phyloP scores from a whole-genome alignment of 78 protist genomes.

The Tieghemostelium lacteum region DNA sequence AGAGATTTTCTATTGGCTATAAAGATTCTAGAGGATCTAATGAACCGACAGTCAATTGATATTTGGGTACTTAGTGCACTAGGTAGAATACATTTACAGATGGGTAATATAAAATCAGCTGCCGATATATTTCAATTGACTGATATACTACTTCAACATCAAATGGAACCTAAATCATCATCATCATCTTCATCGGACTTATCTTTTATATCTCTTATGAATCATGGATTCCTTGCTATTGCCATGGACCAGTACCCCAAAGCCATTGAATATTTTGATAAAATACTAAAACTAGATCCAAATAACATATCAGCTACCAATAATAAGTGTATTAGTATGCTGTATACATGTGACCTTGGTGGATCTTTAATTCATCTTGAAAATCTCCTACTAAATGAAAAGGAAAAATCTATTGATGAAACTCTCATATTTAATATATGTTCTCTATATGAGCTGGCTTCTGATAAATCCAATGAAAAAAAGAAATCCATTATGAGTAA shows the following conservation, averaged over 20 bases:
- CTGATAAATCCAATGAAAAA: slow-evolving; percentile 53
- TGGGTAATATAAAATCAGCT: slow-evolving; percentile 48
- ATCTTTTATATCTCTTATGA: slow-evolving; percentile 34
- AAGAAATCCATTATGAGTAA: slow-evolving; percentile 65
- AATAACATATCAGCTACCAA: slow-evolving; percentile 37
- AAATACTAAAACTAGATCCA: slow-evolving; percentile 26
- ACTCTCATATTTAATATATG: slow-evolving; percentile 61
- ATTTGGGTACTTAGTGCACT: slow-evolving; percentile 31
- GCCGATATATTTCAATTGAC: slow-evolving; percentile 12
- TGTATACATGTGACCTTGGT: slow-evolving; percentile 64
- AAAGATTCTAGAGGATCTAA: slow-evolving; percentile 68
- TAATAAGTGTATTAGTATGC: slow-evolving; percentile 71
- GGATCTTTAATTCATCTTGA: slow-evolving; percentile 40
- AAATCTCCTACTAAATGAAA: slow-evolving; percentile 12
- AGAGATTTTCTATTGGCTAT: slow-evolving; percentile 64
- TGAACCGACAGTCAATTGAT: slow-evolving; percentile 31
- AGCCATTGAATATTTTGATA: slow-evolving; percentile 63
- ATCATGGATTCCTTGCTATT: slow-evolving; percentile 40
- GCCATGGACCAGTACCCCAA: slow-evolving; percentile 50
- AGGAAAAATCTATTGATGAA: slow-evolving; percentile 54
- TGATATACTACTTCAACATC: slow-evolving; percentile 25
- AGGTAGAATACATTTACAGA: slow-evolving; percentile 66
- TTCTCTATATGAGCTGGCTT: slow-evolving; percentile 57
- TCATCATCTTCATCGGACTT: background rate
- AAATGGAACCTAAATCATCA: no score